A percentile compares a stretch with the other conserved stretches of the same genome.
Conservation (phyloP, 148 eudicot species). For the Oxyria digyna region DNA sequence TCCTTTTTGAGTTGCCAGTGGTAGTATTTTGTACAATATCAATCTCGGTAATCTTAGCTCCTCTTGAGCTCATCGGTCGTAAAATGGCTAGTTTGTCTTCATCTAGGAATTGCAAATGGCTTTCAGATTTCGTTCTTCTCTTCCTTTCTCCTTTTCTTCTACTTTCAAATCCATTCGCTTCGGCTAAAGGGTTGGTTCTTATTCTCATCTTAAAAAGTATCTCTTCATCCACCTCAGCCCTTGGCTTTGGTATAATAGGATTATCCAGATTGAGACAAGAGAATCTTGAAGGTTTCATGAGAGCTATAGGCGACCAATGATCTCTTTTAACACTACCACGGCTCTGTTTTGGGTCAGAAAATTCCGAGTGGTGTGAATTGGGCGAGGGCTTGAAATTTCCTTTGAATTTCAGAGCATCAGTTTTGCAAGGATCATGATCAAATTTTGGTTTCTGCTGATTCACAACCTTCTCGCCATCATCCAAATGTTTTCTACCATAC, state of each 20-base stretch:
- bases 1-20: constrained; percentile 16
- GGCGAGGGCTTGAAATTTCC: constrained; percentile 22
- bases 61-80: constrained; percentile 19
- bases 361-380: neutral
- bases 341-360: too few species aligned
- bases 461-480: constrained; percentile 15
- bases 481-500: constrained; percentile 19
- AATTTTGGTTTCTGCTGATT: constrained; percentile 29
- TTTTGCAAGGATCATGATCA: constrained; percentile 34
- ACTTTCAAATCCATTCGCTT: neutral
- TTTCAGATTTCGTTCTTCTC: constrained; percentile 20
- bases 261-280: constrained; percentile 16
- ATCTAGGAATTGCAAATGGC: constrained; percentile 14
- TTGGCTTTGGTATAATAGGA: constrained; percentile 10
- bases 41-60: too few species aligned
- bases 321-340: too few species aligned
- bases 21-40: too few species aligned
- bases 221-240: constrained; percentile 14
- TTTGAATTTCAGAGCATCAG: constrained; percentile 39
- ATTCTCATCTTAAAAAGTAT: constrained; percentile 10
- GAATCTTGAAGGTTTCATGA: constrained; percentile 40
- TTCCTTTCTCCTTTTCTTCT: constrained; percentile 24
- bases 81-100: constrained; percentile 14
- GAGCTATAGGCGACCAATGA: constrained; percentile 49
- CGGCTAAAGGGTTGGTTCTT: constrained; percentile 17